Evolutionary conservation across 345 rosid species (phyloP).

Genomic region (Salix viminalis): DNA sequence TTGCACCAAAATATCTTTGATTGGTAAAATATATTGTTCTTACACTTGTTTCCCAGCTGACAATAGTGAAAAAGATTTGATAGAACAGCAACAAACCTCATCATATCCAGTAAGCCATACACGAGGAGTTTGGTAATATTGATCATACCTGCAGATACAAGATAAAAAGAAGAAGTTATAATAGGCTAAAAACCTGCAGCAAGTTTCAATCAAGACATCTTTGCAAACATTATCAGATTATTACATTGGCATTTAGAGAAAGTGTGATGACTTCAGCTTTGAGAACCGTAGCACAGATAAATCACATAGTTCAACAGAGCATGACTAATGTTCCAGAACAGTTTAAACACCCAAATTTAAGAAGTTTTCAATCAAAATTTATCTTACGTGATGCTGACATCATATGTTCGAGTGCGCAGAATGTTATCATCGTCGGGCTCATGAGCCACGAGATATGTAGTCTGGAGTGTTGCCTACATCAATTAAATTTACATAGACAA

Average conservation of each 20-base stretch:
- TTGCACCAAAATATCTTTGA: neutral
- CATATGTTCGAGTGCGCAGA: conserved; percentile 90
- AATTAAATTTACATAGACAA: neutral
- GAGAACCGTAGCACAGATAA: neutral
- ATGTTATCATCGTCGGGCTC: conserved; percentile 92
- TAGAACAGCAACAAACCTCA: conserved; percentile 45
- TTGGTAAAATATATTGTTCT: neutral
- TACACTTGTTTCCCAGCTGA: neutral
- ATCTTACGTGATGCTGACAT: conserved; percentile 95
- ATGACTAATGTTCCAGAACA: neutral
- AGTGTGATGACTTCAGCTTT: neutral
- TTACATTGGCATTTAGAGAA: neutral
- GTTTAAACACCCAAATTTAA: neutral
- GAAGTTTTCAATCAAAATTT: neutral
- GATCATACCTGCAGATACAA: conserved; percentile 59
- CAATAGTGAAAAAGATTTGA: neutral
- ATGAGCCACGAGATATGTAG: conserved; percentile 70
- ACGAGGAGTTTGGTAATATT: conserved; percentile 91
- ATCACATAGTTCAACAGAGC: neutral
- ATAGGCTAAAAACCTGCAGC: neutral
- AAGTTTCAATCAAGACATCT: neutral
- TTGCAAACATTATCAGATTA: neutral
- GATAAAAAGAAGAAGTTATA: conserved; percentile 11
- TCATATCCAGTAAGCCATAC: conserved; percentile 95
- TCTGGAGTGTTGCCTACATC: conserved; percentile 75